phyloP scores from a whole-genome alignment of 305 asterid genomes.

The Fraxinus xanthoxyloides region DNA sequence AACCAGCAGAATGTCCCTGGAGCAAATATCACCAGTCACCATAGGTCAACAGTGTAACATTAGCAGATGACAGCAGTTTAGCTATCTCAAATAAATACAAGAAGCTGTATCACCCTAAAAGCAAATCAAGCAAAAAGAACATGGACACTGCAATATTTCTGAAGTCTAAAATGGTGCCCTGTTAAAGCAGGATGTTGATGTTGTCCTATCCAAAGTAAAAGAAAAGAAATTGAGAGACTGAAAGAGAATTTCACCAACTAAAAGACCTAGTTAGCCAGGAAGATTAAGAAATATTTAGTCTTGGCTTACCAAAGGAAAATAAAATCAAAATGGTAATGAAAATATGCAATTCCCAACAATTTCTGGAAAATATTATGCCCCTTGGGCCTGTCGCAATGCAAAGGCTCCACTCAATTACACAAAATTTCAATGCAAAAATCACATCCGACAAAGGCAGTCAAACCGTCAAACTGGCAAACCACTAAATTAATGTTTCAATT shows the following conservation, averaged over 20 bases:
- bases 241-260: background rate
- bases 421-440: background rate
- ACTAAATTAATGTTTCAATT: background rate
- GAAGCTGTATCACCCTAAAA: background rate
- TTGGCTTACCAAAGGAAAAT: background rate
- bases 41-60: slow-evolving; percentile 16
- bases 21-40: slow-evolving; percentile 25
- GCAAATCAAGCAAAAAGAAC: background rate
- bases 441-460: background rate
- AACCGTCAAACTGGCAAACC: slow-evolving; percentile 9
- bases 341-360: background rate
- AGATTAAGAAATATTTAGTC: background rate
- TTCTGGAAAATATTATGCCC: background rate
- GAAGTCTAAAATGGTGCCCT: background rate
- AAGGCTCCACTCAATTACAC: background rate
- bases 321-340: background rate
- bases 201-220: background rate
- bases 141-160: background rate
- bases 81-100: background rate
- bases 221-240: background rate
- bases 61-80: background rate
- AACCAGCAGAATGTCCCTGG: slow-evolving; percentile 98
- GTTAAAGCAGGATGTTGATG: background rate
- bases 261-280: background rate
- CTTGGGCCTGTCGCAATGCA: background rate